Conservation (phyloP, 2,329 filamentous ascomycete genomes). For the Cladosporium velox region DNA sequence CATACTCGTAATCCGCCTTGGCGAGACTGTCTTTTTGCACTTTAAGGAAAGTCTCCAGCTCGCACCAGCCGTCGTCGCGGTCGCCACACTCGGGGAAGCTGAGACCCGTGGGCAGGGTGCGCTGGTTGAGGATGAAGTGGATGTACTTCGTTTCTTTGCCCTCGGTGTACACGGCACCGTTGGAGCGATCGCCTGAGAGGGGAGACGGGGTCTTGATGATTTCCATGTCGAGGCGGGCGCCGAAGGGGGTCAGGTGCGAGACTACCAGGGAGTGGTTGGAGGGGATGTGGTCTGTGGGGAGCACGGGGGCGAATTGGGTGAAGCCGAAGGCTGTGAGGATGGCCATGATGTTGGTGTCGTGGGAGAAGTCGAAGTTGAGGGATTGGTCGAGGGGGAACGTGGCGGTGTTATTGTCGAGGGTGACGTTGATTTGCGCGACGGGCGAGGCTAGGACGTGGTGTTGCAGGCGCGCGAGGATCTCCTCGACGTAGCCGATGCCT, state of each 20-base stretch:
- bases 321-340: constrained; percentile 73
- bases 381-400: constrained; percentile 75
- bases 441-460: constrained; percentile 56
- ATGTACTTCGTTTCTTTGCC: constrained; percentile 64
- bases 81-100: constrained; percentile 67
- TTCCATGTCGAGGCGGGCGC: constrained; percentile 71
- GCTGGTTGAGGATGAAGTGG: constrained; percentile 69
- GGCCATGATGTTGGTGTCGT: constrained; percentile 64
- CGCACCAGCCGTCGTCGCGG: constrained; percentile 75
- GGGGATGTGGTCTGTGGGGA: constrained; percentile 59
- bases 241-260: constrained; percentile 70
- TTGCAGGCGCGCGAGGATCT: constrained; percentile 69
- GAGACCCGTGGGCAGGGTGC: constrained; percentile 67
- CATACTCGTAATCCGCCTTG: constrained; percentile 63
- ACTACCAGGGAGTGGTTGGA: constrained; percentile 63
- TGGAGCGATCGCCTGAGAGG: constrained; percentile 56
- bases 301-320: constrained; percentile 63
- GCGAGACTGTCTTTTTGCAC: constrained; percentile 61
- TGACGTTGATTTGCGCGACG: constrained; percentile 59
- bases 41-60: constrained; percentile 66
- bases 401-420: constrained; percentile 64
- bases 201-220: constrained; percentile 68
- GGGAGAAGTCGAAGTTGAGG: constrained; percentile 76
- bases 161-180: constrained; percentile 48
- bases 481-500: constrained; percentile 73